These are phyloP conservation scores for Stenocarpella maydis DNA, from an alignment of 2,329 filamentous ascomycete genomes.

Conservation along the genomic window DNA sequence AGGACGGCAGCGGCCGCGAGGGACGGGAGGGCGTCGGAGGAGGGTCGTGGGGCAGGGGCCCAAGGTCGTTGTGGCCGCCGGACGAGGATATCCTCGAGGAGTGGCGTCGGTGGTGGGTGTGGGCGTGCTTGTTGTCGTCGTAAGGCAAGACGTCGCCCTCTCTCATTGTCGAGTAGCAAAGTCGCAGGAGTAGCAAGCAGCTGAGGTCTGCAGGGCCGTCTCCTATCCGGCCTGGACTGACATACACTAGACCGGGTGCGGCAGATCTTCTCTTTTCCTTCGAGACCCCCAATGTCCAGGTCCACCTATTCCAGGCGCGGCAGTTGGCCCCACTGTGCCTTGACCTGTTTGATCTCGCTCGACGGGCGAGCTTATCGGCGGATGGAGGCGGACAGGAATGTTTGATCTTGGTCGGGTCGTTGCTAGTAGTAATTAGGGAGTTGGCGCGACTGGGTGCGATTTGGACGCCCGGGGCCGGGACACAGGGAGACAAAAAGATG, in stretches of 20 bases:
- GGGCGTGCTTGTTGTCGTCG: slow-evolving; percentile 12
- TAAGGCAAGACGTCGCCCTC: slow-evolving; percentile 11
- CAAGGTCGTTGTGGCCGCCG: slow-evolving; percentile 8
- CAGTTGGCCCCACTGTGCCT: slow-evolving; percentile 11
- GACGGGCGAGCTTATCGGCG: slow-evolving; percentile 9
- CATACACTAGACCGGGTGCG: not conserved
- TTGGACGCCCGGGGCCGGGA: not conserved
- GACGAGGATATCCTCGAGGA: slow-evolving; percentile 20
- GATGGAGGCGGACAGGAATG: not conserved
- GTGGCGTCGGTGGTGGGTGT: slow-evolving; percentile 16
- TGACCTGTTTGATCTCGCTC: slow-evolving; percentile 19
- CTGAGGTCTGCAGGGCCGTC: not conserved
- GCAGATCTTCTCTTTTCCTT: slow-evolving; percentile 18
- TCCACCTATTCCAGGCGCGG: slow-evolving; percentile 17
- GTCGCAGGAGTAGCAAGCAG: not conserved
- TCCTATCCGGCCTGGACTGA: not conserved
- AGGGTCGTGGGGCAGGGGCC: not conserved
- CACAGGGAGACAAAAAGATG: not conserved
- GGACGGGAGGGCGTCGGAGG: not conserved
- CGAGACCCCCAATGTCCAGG: slow-evolving; percentile 12
- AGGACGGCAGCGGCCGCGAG: slow-evolving; percentile 27
- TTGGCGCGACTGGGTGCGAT: not conserved
- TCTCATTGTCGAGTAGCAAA: slow-evolving; percentile 1
- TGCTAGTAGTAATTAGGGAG: not conserved
- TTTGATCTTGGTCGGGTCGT: not conserved